A percentile compares a stretch with the other conserved stretches of the same genome.
Evolutionary conservation across 2,329 filamentous ascomycete species (phyloP).

Genomic region (Hortaea sp.): DNA sequence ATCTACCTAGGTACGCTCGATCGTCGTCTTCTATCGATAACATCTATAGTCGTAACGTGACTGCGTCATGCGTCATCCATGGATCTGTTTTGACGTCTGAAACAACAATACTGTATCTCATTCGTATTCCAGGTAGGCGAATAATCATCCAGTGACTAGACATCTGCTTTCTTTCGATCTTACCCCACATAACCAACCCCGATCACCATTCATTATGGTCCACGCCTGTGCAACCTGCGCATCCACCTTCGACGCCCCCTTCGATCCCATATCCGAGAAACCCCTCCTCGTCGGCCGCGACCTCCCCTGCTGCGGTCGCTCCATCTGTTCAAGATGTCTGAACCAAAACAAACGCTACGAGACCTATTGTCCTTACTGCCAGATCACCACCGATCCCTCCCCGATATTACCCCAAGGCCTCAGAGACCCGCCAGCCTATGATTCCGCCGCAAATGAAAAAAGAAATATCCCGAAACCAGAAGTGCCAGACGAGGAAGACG

Average conservation of each 20-base stretch:
- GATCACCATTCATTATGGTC: slow-evolving; percentile 7
- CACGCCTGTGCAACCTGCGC: slow-evolving; percentile 25
- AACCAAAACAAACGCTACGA: slow-evolving; percentile 59
- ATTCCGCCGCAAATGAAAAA: slow-evolving; percentile 12
- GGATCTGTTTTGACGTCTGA: too few species aligned
- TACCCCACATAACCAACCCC: too few species aligned
- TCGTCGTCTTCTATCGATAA: too few species aligned
- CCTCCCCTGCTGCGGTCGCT: slow-evolving; percentile 58
- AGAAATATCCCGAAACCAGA: slow-evolving; percentile 33
- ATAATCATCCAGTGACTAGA: too few species aligned
- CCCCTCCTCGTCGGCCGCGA: slow-evolving; percentile 49
- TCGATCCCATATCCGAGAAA: slow-evolving; percentile 42
- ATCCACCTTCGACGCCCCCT: slow-evolving; percentile 13
- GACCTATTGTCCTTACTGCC: slow-evolving; percentile 63
- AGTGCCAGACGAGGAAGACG: slow-evolving; percentile 11
- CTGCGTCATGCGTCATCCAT: too few species aligned
- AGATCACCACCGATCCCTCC: slow-evolving; percentile 51
- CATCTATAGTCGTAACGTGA: too few species aligned
- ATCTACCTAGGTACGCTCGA: too few species aligned
- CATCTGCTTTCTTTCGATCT: too few species aligned
- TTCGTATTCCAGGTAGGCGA: too few species aligned
- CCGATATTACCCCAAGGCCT: slow-evolving; percentile 55
- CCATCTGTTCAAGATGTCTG: slow-evolving; percentile 64
- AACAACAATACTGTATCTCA: too few species aligned
- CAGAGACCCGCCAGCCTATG: slow-evolving; percentile 58